Evolutionary conservation across 306 rosid genomes (phyloP).

Genomic region (Pyrus bretschneideri): DNA sequence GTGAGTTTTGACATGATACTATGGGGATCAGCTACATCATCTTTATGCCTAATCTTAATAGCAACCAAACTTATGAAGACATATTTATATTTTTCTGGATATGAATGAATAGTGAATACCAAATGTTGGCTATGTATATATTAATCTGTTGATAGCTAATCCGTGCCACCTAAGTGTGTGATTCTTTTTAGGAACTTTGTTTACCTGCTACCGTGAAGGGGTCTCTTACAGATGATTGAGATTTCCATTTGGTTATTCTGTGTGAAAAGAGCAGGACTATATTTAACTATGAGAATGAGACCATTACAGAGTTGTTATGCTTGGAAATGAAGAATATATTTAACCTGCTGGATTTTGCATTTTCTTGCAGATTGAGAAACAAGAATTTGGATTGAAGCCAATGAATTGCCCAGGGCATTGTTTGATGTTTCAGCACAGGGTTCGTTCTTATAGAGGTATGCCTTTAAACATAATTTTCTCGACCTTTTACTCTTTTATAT

Average conservation of each 20-base stretch:
- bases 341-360: background rate
- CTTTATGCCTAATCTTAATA: background rate
- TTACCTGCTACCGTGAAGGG: background rate
- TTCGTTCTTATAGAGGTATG: slow-evolving; percentile 83
- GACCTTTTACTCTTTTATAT: background rate
- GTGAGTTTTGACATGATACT: slow-evolving; percentile 25
- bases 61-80: background rate
- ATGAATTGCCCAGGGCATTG: slow-evolving; percentile 99
- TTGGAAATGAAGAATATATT: background rate
- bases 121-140: background rate
- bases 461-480: background rate
- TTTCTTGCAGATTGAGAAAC: slow-evolving; percentile 73
- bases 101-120: background rate
- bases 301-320: background rate
- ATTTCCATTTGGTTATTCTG: background rate
- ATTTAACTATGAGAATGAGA: background rate
- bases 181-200: background rate
- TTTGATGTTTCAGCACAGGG: slow-evolving; percentile 89
- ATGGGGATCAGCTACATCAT: background rate
- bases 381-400: slow-evolving; percentile 95
- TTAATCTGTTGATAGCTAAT: background rate
- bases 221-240: background rate
- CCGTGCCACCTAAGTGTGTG: background rate
- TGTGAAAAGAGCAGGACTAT: background rate
- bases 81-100: background rate